Evolutionary conservation across 306 rosid species (phyloP).

Genomic region (Acacia acuminata): DNA sequence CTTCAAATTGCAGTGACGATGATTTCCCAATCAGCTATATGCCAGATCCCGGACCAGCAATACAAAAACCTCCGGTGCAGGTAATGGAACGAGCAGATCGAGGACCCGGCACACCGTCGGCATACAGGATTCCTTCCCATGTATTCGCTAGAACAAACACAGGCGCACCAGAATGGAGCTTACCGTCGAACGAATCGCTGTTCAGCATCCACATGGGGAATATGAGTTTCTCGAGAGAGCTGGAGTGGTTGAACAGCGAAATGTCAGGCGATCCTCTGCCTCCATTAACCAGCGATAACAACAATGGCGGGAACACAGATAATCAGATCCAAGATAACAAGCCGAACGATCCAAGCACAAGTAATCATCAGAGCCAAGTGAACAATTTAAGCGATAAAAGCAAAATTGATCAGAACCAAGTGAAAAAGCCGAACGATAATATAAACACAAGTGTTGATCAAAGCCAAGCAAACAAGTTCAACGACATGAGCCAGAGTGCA

Average conservation of each 20-base stretch:
- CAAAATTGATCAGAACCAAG: conserved; percentile 22
- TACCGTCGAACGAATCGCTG: conserved; percentile 75
- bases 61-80: conserved; percentile 63
- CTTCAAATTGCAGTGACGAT: conserved; percentile 22
- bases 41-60: conserved; percentile 29
- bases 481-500: conserved; percentile 35
- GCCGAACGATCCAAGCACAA: neutral
- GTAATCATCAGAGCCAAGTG: conserved; percentile 15
- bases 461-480: conserved; percentile 33
- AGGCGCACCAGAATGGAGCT: conserved; percentile 76
- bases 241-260: conserved; percentile 19
- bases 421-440: neutral
- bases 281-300: neutral
- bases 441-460: neutral
- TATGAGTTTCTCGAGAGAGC: conserved; percentile 75
- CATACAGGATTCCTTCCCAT: conserved; percentile 64
- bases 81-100: conserved; percentile 61
- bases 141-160: conserved; percentile 70
- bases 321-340: conserved; percentile 14
- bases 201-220: conserved; percentile 93
- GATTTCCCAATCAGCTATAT: conserved; percentile 41
- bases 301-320: neutral
- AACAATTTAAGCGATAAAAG: conserved; percentile 40
- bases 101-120: conserved; percentile 32
- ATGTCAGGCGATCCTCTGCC: neutral